Percentiles rank a stretch among this genome's conserved stretches.
phyloP scores from a whole-genome alignment of 2,329 filamentous ascomycete genomes.

The Myriosclerotinia duriaeana region DNA sequence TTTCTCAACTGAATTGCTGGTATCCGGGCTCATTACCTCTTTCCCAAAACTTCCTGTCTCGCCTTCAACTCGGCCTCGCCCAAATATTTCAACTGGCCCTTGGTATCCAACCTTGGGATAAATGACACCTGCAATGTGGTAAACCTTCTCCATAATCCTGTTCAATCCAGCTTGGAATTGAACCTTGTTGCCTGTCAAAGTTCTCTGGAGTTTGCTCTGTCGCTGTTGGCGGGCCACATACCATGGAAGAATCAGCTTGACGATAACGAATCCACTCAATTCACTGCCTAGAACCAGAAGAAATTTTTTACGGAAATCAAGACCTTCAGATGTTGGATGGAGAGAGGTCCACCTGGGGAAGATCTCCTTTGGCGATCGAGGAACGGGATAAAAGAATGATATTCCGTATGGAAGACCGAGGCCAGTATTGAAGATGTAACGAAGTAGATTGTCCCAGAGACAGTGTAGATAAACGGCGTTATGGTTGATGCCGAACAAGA shows the following conservation, averaged over 20 bases:
- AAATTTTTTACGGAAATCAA: not conserved
- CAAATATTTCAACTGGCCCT: not conserved
- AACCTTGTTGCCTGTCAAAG: not conserved
- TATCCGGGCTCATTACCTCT: not conserved
- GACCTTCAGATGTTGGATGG: not conserved
- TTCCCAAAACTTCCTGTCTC: not conserved
- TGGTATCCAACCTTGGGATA: not conserved
- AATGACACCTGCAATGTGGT: not conserved
- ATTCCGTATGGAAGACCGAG: not conserved
- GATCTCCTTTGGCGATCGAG: not conserved
- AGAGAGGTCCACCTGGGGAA: not conserved
- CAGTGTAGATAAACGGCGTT: not conserved
- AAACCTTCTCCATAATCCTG: not conserved
- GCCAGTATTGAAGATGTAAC: not conserved
- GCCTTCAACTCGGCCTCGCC: not conserved
- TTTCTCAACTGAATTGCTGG: not conserved
- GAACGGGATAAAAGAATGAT: slow-evolving; percentile 2
- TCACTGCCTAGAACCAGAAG: not conserved
- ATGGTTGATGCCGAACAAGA: not conserved
- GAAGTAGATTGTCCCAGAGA: not conserved
- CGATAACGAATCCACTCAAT: not conserved
- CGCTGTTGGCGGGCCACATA: not conserved
- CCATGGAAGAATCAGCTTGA: not conserved
- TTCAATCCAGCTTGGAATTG: not conserved
- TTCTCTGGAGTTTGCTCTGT: no score